These are phyloP conservation scores for Ophiognomonia clavigignenti-juglandacearum DNA, from an alignment of 2,329 filamentous ascomycete genomes.

Conservation along the genomic window DNA sequence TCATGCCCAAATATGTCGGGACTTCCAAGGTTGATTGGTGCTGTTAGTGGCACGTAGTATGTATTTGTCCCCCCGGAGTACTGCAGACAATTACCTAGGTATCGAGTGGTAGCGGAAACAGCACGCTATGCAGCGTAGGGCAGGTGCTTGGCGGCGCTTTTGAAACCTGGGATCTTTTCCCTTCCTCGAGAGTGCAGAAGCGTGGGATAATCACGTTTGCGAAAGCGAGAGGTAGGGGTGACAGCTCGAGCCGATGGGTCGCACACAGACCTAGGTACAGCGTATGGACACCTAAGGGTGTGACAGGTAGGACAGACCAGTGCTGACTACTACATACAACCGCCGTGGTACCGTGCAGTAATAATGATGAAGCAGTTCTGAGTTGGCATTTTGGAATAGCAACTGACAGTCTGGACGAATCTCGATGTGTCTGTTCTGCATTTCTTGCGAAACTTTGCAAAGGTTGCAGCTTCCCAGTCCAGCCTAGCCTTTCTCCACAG, in stretches of 20 bases:
- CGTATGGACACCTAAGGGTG: no score
- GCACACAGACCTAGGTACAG: no score
- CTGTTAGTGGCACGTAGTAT: no score
- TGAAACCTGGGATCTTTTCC: conserved; percentile 10
- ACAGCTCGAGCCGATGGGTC: not conserved
- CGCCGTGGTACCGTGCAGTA: no score
- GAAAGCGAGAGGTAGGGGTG: conserved; percentile 5
- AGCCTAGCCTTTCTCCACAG: not conserved
- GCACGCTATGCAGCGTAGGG: conserved; percentile 7
- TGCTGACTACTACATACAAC: no score
- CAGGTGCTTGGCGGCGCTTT: conserved; percentile 7
- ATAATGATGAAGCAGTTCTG: not conserved
- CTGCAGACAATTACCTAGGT: no score
- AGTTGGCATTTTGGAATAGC: not conserved
- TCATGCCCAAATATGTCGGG: no score
- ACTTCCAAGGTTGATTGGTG: no score
- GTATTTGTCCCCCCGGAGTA: no score
- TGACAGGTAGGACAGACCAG: no score
- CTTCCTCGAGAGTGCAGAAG: not conserved
- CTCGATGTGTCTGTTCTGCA: no score
- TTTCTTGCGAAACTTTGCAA: no score
- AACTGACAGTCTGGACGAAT: not conserved
- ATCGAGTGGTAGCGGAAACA: not conserved
- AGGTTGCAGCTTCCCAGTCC: not conserved
- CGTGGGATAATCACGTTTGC: not conserved